Evolutionary conservation across 805 yeast genomes (phyloP).

Genomic region (Ogataea dorogensis): DNA sequence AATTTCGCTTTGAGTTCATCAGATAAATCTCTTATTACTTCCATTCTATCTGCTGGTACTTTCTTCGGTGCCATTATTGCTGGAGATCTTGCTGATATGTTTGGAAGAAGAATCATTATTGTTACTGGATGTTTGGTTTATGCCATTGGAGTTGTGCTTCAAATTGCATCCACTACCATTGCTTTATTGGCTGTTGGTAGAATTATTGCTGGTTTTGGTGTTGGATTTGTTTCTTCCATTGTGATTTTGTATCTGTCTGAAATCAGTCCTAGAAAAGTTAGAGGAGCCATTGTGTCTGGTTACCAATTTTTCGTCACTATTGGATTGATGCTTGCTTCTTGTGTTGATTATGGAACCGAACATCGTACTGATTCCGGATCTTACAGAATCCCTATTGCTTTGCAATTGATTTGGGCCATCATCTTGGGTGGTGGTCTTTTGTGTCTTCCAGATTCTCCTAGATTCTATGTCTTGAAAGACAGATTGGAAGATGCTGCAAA

Average conservation of each 20-base stretch:
- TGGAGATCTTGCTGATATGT: slow-evolving; percentile 48
- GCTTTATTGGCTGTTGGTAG: slow-evolving; percentile 64
- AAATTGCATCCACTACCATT: slow-evolving; percentile 45
- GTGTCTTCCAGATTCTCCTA: slow-evolving; percentile 74
- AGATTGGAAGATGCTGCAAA: slow-evolving; percentile 54
- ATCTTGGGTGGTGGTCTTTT: slow-evolving; percentile 60
- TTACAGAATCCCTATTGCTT: slow-evolving; percentile 73
- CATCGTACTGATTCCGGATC: slow-evolving; percentile 50
- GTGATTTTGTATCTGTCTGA: slow-evolving; percentile 80
- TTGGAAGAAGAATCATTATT: slow-evolving; percentile 50
- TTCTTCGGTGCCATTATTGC: slow-evolving; percentile 64
- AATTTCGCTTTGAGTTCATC: slow-evolving; percentile 28
- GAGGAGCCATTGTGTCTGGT: slow-evolving; percentile 75
- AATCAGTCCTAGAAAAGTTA: slow-evolving; percentile 71
- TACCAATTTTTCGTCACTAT: slow-evolving; percentile 67
- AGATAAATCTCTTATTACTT: slow-evolving; percentile 53
- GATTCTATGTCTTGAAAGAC: slow-evolving; percentile 61
- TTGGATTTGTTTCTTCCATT: slow-evolving; percentile 74
- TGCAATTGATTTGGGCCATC: slow-evolving; percentile 71
- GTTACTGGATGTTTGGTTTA: slow-evolving; percentile 44
- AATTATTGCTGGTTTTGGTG: slow-evolving; percentile 70
- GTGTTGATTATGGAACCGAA: slow-evolving; percentile 68
- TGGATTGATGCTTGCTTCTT: slow-evolving; percentile 69
- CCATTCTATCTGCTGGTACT: slow-evolving; percentile 72
- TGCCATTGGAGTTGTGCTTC: slow-evolving; percentile 48